Evolutionary conservation across 345 rosid genomes (phyloP).

Genomic region (Sonneratia caseolaris): DNA sequence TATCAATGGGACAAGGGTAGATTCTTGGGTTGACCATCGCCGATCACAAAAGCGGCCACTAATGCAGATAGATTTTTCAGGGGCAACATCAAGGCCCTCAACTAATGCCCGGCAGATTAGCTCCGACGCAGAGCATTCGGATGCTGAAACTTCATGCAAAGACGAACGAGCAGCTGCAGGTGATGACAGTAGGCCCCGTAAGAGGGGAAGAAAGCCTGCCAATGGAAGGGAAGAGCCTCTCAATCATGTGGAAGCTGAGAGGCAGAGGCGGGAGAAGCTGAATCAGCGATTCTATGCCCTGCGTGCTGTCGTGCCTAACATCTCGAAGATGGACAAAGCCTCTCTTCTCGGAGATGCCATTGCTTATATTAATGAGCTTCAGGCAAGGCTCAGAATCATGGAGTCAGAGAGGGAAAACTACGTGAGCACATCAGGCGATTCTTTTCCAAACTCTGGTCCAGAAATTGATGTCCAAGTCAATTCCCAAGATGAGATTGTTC

Average conservation of each 20-base stretch:
- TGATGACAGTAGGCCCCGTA: constrained; percentile 73
- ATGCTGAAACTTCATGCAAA: constrained; percentile 61
- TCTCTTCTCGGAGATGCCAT: constrained; percentile 90
- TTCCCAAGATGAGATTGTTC: constrained; percentile 50
- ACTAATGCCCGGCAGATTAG: constrained; percentile 28
- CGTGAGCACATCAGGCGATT: constrained; percentile 41
- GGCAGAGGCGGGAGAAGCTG: constrained; percentile 90
- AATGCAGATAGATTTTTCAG: constrained; percentile 65
- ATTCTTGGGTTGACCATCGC: constrained; percentile 29
- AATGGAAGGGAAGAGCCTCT: constrained; percentile 96
- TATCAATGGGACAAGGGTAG: constrained; percentile 37
- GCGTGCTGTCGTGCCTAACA: constrained; percentile 92
- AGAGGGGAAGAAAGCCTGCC: constrained; percentile 94
- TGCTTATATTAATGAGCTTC: constrained; percentile 91
- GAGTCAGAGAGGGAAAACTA: constrained; percentile 55
- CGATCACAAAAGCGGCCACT: constrained; percentile 48
- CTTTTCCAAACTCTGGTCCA: constrained; percentile 16
- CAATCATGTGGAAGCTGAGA: constrained; percentile 96
- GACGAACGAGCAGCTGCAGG: constrained; percentile 32
- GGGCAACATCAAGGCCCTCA: constrained; percentile 54
- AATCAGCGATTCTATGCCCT: constrained; percentile 91
- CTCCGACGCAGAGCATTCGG: constrained; percentile 60
- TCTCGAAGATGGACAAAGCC: constrained; percentile 98
- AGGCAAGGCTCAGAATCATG: constrained; percentile 63
- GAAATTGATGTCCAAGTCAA: constrained; percentile 53